A percentile compares a stretch with the other conserved stretches of the same genome.
Evolutionary conservation across 2,329 filamentous ascomycete genomes (phyloP).

Genomic region (Venturiaceae sp.): DNA sequence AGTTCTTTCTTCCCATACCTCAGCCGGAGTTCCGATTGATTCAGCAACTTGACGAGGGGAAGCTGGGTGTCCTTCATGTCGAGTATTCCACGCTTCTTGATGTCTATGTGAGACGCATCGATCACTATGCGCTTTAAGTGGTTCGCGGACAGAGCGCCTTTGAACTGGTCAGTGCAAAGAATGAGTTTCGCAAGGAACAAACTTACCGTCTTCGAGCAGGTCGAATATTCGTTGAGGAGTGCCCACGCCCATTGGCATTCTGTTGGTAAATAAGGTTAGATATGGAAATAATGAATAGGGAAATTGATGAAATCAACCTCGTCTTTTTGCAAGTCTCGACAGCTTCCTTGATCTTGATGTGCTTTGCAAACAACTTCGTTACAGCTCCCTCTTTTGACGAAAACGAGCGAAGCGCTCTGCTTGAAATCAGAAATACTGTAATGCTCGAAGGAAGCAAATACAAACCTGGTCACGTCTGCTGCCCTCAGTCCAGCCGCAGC

Average conservation of each 20-base stretch:
- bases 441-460: background rate
- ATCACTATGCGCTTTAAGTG: constrained; percentile 72
- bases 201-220: constrained; percentile 66
- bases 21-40: background rate
- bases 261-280: constrained; percentile 23
- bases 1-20: background rate
- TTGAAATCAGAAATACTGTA: constrained; percentile 12
- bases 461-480: constrained; percentile 68
- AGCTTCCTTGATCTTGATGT: constrained; percentile 89
- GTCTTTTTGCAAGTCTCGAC: constrained; percentile 61
- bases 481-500: constrained; percentile 75
- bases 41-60: constrained; percentile 66
- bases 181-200: constrained; percentile 18
- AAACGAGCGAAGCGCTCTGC: constrained; percentile 63
- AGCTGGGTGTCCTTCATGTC: constrained; percentile 92
- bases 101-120: constrained; percentile 86
- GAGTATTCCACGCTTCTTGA: constrained; percentile 86
- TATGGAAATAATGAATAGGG: background rate
- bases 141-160: constrained; percentile 52
- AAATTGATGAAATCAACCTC: constrained; percentile 28
- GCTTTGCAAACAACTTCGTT: constrained; percentile 93
- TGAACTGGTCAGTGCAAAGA: background rate
- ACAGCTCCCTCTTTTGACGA: constrained; percentile 69
- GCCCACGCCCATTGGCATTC: constrained; percentile 80
- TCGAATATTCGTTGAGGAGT: constrained; percentile 78